Evolutionary conservation across 345 rosid species (phyloP).

Genomic region (Cochlearia excelsa): DNA sequence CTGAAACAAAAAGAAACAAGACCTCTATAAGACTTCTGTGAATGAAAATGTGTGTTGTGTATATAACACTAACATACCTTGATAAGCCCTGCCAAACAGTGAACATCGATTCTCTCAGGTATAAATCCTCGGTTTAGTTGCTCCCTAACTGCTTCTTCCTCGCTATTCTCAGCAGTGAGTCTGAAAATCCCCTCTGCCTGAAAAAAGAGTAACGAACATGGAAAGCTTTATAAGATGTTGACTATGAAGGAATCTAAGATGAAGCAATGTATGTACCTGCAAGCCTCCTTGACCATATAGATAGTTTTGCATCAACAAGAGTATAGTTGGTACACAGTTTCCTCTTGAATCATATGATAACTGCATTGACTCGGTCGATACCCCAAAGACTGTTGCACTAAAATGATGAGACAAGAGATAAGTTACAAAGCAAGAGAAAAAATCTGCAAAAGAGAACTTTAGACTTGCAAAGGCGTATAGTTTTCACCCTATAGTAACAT

Average conservation of each 20-base stretch:
- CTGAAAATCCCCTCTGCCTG: constrained; percentile 98
- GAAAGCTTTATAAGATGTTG: not conserved
- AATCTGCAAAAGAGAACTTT: too few relatives aligned
- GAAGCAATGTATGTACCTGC: constrained; percentile 39
- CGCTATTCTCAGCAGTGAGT: constrained; percentile 81
- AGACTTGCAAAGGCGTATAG: too few relatives aligned
- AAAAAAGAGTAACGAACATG: constrained; percentile 1
- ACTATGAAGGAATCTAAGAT: too few relatives aligned
- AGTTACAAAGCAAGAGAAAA: too few relatives aligned
- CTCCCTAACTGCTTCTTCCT: constrained; percentile 86
- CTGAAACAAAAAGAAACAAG: constrained; percentile 36
- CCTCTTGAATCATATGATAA: constrained; percentile 87
- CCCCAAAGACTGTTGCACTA: constrained; percentile 93
- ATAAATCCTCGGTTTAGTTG: constrained; percentile 78
- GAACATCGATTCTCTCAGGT: constrained; percentile 73
- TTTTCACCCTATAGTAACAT: too few relatives aligned
- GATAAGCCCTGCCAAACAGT: constrained; percentile 95
- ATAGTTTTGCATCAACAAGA: constrained; percentile 89
- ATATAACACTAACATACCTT: constrained; percentile 45
- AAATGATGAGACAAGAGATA: too few relatives aligned
- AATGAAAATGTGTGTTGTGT: not conserved
- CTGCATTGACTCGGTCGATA: constrained; percentile 96
- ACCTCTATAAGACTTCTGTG: not conserved
- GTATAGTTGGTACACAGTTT: constrained; percentile 84
- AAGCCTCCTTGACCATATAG: constrained; percentile 80